A percentile compares a stretch with the other conserved stretches of the same genome.
Evolutionary conservation across 805 yeast genomes (phyloP).

Genomic region (Saccharomycopsis sp.): DNA sequence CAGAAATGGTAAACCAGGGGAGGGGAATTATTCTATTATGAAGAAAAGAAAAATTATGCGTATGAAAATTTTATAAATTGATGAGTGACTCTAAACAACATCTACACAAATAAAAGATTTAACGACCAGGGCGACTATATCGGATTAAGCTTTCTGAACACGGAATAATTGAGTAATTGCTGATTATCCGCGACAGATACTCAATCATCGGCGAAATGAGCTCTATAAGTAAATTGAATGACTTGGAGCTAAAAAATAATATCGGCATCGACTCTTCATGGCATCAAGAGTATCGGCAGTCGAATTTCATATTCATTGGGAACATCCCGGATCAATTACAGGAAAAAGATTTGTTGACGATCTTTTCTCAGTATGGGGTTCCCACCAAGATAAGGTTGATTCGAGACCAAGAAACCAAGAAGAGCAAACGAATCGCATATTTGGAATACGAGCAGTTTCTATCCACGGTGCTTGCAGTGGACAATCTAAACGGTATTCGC

Average conservation of each 20-base stretch:
- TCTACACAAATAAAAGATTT: not conserved
- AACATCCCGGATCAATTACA: slow-evolving; percentile 55
- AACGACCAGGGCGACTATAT: not conserved
- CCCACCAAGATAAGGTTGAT: slow-evolving; percentile 70
- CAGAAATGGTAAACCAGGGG: too few relatives aligned
- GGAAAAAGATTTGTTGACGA: slow-evolving; percentile 68
- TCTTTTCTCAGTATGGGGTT: slow-evolving; percentile 85
- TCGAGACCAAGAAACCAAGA: slow-evolving; percentile 27
- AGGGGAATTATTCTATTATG: not conserved
- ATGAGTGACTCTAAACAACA: not conserved
- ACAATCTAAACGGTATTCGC: slow-evolving; percentile 69
- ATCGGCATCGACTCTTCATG: slow-evolving; percentile 65
- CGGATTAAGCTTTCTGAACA: not conserved
- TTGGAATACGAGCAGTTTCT: slow-evolving; percentile 76
- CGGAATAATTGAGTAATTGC: not conserved
- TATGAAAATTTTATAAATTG: not conserved
- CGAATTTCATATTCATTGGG: slow-evolving; percentile 74
- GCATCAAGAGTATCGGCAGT: slow-evolving; percentile 79
- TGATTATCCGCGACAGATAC: not conserved
- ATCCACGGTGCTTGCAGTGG: slow-evolving; percentile 79
- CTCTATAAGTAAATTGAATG: slow-evolving; percentile 51
- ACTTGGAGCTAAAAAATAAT: slow-evolving; percentile 57
- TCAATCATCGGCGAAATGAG: slow-evolving; percentile 21
- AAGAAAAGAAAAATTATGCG: too few relatives aligned
- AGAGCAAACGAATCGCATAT: slow-evolving; percentile 71